Evolutionary conservation across 306 rosid species (phyloP), one percentile per base, ranked within the genome.

Genomic region (Myrica gale): DNA sequence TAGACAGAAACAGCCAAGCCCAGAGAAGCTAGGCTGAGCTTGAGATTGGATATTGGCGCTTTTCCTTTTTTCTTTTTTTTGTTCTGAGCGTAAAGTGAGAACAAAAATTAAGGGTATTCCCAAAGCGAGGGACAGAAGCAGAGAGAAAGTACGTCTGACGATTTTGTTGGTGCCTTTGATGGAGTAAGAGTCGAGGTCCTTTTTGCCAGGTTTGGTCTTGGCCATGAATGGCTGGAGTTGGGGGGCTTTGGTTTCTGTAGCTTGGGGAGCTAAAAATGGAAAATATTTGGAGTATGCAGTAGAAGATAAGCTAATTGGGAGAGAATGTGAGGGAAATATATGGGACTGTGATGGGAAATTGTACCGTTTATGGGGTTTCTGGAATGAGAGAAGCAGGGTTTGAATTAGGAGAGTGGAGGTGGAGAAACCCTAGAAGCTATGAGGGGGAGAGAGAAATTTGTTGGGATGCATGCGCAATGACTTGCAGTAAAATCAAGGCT

Each of bases 131-230:
- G 63, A 71, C 62, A 47, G 78, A 75, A 69, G 60, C 76, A 55
- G 41, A 83, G 62, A 53, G 73, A 66, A 13, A 52, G 62, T 84
- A 87, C 91, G 76, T 76, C 87, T 79, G 67, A 88, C 91, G 76
- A 79, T 54, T 83, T 88, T 84, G 84, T 83, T 88, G 84, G 91
- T 88, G 82, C 91, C 87, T 79, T 84, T 84, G 91, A 88, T 83
- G 78, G 82, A 82, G 87, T 88, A 88, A 44, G 91, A 80, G 76
- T 88, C 91, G 12, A 88, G 85, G 87, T 88, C 91, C 82, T 88
- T 88, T 75, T 88, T 88, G 23, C 88, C 85, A 50, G 90, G 86
- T 77, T 84, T 87, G 76, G 86, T 84, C 86, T 87, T 87, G 84
- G 90, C 90, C 90, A 87, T 87, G 76, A 82, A 83, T 58, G 52